These are phyloP conservation scores for Colletotrichum sp. DNA, from an alignment of 2,329 filamentous ascomycete species.

Conservation along the genomic window DNA sequence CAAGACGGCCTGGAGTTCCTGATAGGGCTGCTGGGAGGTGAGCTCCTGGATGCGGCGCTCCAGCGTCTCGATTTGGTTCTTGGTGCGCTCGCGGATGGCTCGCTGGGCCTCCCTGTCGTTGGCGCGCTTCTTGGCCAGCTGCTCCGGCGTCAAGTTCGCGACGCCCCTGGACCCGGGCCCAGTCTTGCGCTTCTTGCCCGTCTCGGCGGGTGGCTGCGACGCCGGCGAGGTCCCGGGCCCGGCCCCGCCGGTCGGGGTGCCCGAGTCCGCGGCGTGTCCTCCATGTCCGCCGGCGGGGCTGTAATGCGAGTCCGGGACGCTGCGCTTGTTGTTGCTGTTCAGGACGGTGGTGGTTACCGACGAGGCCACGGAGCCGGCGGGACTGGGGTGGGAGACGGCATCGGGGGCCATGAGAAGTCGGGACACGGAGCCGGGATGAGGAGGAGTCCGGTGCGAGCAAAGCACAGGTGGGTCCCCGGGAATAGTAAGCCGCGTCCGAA, in stretches of 20 bases:
- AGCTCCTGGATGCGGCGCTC: conserved; percentile 77
- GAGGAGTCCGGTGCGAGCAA: neutral
- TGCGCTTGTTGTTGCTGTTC: conserved; percentile 14
- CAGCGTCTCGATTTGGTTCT: conserved; percentile 77
- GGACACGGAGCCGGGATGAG: neutral
- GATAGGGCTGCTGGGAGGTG: conserved; percentile 80
- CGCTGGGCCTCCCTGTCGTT: conserved; percentile 85
- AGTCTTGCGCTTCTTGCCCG: conserved; percentile 50
- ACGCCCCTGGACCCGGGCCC: conserved; percentile 54
- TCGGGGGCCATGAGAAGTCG: conserved; percentile 17
- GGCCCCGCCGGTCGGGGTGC: neutral
- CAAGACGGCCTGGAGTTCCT: conserved; percentile 79
- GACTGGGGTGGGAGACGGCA: conserved; percentile 21
- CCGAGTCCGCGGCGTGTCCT: neutral
- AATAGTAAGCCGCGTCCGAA: neutral
- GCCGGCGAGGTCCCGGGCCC: conserved; percentile 1
- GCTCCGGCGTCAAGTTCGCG: conserved; percentile 73
- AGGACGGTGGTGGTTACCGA: conserved; percentile 6
- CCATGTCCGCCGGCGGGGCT: conserved; percentile 11
- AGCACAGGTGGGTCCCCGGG: neutral
- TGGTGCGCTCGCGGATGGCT: conserved; percentile 83
- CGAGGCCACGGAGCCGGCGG: conserved; percentile 18
- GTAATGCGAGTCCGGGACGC: neutral
- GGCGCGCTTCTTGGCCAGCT: conserved; percentile 71
- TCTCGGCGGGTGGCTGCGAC: conserved; percentile 16